phyloP scores from a whole-genome alignment of 1,284 basidiomycete species.

The Inonotus obliquus region DNA sequence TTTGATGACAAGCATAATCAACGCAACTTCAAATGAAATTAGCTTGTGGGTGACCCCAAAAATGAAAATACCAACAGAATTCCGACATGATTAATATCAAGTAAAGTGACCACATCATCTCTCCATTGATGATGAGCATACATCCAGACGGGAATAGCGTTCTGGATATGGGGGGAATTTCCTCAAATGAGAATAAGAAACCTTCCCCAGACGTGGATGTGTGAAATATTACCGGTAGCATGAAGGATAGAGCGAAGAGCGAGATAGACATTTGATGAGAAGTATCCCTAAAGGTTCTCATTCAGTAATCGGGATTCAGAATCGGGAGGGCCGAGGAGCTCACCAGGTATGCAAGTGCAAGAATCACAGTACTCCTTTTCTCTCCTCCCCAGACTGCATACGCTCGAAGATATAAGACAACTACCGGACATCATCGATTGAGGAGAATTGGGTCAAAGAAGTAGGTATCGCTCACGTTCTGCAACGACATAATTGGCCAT shows the following conservation, averaged over 20 bases:
- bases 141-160: not conserved
- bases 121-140: not conserved
- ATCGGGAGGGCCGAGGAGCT: no score
- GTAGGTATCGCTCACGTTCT: no score
- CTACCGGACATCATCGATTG: not conserved
- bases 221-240: not conserved
- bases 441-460: no score
- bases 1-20: no score
- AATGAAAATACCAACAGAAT: not conserved
- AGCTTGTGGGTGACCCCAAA: no score
- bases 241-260: not conserved
- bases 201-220: no score
- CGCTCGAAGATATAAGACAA: constrained; percentile 25
- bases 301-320: no score
- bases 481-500: no score
- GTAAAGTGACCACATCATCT: not conserved
- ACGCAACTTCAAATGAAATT: not conserved
- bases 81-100: constrained; percentile 4
- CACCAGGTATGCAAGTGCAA: not conserved
- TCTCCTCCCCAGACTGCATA: constrained; percentile 4
- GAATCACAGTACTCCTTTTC: not conserved
- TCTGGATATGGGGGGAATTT: no score
- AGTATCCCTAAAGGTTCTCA: not conserved
- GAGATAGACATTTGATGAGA: not conserved
- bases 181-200: no score